Conservation (phyloP, 1,284 basidiomycete species). For the Testicularia cyperi region DNA sequence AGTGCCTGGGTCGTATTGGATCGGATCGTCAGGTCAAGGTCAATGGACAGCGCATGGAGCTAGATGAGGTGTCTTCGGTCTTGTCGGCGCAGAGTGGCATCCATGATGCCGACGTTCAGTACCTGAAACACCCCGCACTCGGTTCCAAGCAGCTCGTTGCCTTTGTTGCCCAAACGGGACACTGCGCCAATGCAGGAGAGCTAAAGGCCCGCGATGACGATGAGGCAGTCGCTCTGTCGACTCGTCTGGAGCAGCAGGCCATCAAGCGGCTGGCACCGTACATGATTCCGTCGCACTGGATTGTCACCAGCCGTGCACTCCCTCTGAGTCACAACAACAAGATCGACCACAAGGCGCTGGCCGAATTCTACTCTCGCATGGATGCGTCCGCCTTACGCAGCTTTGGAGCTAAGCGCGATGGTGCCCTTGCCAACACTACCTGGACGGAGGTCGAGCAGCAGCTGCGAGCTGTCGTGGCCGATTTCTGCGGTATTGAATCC, state of each 20-base stretch:
- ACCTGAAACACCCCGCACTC: constrained; percentile 49
- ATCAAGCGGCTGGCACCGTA: constrained; percentile 42
- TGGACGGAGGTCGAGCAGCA: constrained; percentile 26
- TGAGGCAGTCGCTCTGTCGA: constrained; percentile 22
- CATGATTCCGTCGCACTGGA: constrained; percentile 53
- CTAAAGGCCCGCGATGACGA: constrained; percentile 19
- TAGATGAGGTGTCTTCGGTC: constrained; percentile 54
- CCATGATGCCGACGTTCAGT: constrained; percentile 47
- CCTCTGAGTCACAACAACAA: constrained; percentile 59
- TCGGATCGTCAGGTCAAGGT: constrained; percentile 57
- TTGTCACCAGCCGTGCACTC: constrained; percentile 31
- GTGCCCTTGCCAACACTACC: constrained; percentile 3
- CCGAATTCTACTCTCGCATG: constrained; percentile 16
- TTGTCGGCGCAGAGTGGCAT: constrained; percentile 28
- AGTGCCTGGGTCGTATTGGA: constrained; percentile 52
- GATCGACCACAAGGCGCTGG: constrained; percentile 43
- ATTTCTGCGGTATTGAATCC: constrained; percentile 14
- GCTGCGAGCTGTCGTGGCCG: constrained; percentile 20
- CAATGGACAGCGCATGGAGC: constrained; percentile 58
- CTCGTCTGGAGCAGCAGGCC: constrained; percentile 30
- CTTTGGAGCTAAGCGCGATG: constrained; percentile 15
- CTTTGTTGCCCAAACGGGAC: constrained; percentile 25
- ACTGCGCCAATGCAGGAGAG: background rate
- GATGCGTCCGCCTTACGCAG: constrained; percentile 14
- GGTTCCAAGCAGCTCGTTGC: constrained; percentile 51